phyloP scores from a whole-genome alignment of 768 basidiomycete genomes.

The Hebeloma cylindrosporum region DNA sequence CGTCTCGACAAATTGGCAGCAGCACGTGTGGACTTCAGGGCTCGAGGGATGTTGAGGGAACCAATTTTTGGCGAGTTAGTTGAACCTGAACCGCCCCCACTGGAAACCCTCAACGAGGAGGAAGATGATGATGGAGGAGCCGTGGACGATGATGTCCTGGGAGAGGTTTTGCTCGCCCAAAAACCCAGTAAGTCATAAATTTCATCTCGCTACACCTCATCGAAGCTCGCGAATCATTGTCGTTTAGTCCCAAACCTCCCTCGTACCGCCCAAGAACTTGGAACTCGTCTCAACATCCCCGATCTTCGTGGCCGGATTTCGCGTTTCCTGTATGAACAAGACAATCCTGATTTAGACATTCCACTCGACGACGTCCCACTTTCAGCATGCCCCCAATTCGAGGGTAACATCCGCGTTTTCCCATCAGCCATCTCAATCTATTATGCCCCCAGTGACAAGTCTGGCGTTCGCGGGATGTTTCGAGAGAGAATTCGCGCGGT shows the following conservation, averaged over 20 bases:
- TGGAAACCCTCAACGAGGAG: conserved; percentile 19
- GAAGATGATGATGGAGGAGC: conserved; percentile 11
- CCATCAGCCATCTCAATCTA: conserved; percentile 29
- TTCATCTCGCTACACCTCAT: conserved; percentile 8
- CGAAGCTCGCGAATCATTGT: no score
- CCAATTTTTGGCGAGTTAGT: conserved; percentile 22
- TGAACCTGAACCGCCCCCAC: conserved; percentile 24
- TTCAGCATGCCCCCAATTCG: conserved; percentile 18
- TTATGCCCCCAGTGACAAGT: conserved; percentile 35
- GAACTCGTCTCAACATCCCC: no score
- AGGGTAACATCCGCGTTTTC: conserved; percentile 20
- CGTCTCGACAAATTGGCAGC: conserved; percentile 29
- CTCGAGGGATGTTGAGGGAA: conserved; percentile 22
- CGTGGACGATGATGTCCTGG: conserved; percentile 10
- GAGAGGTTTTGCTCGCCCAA: conserved; percentile 10
- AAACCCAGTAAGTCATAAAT: conserved; percentile 7
- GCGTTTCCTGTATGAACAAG: conserved; percentile 13
- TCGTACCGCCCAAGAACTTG: no score
- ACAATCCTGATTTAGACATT: conserved; percentile 6
- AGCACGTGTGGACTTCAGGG: conserved; percentile 17
- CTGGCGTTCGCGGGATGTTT: conserved; percentile 28
- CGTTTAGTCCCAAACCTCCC: no score
- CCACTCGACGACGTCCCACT: conserved; percentile 16
- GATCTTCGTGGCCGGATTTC: conserved; percentile 7
- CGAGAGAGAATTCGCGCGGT: conserved; percentile 29